These are phyloP conservation scores for Emergomyces africanus DNA, from an alignment of 2,329 filamentous ascomycete species.

Conservation along the genomic window DNA sequence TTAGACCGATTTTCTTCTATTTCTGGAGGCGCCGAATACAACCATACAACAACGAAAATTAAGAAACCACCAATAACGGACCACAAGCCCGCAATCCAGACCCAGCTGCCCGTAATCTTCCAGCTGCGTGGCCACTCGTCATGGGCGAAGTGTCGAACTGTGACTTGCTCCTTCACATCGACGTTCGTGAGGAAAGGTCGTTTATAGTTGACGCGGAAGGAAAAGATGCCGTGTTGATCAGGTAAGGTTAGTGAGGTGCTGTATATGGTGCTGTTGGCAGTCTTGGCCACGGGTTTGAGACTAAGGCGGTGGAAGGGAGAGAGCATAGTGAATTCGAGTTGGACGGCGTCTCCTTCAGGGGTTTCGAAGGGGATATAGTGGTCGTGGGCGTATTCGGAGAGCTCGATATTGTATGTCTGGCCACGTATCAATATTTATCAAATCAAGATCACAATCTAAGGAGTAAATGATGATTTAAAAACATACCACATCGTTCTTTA, in stretches of 20 bases:
- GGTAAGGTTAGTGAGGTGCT: constrained; percentile 66
- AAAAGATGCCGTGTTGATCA: constrained; percentile 98
- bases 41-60: constrained; percentile 74
- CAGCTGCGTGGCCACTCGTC: constrained; percentile 91
- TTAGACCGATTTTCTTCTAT: constrained; percentile 3
- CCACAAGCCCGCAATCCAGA: constrained; percentile 82
- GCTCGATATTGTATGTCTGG: constrained; percentile 71
- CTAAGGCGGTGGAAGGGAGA: constrained; percentile 88
- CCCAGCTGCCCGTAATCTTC: constrained; percentile 81
- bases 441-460: constrained; percentile 15
- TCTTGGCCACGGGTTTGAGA: constrained; percentile 46
- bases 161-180: constrained; percentile 90
- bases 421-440: not conserved
- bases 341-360: constrained; percentile 58
- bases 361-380: constrained; percentile 62
- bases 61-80: constrained; percentile 76
- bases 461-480: not conserved
- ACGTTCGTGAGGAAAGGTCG: constrained; percentile 78
- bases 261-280: constrained; percentile 59
- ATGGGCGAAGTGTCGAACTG: constrained; percentile 91
- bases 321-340: constrained; percentile 98
- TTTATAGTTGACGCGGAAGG: constrained; percentile 96
- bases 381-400: constrained; percentile 72
- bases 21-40: constrained; percentile 53
- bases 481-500: constrained; percentile 95